A percentile compares a stretch with the other conserved stretches of the same genome.
Evolutionary conservation across 106 monocot species (phyloP).

Genomic region (Apostasia shenzhenica): DNA sequence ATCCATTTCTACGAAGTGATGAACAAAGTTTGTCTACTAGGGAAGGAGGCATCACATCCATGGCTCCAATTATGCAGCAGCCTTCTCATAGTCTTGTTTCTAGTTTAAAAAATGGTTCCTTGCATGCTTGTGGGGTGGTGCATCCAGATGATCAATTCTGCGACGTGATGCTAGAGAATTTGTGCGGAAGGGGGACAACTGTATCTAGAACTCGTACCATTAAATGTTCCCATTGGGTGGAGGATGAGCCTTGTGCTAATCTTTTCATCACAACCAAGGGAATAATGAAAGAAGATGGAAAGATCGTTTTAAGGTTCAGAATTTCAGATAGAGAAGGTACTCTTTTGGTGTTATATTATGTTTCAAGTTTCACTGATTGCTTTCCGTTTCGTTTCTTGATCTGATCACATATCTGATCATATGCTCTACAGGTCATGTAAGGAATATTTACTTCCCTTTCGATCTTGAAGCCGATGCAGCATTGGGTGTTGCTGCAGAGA

Average conservation of each 20-base stretch:
- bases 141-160: no score
- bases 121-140: no score
- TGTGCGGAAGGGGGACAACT: no score
- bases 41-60: slow-evolving; percentile 9
- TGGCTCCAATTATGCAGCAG: slow-evolving; percentile 18
- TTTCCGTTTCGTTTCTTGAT: background rate
- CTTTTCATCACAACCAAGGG: slow-evolving; percentile 24
- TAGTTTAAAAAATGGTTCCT: no score
- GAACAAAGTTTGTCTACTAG: slow-evolving; percentile 1
- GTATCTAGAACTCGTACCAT: no score
- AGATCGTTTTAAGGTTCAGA: slow-evolving; percentile 42
- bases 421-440: slow-evolving; percentile 26
- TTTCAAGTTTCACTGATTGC: background rate
- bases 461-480: slow-evolving; percentile 26
- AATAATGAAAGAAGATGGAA: slow-evolving; percentile 40
- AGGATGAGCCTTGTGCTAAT: no score
- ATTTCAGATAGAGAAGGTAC: slow-evolving; percentile 50
- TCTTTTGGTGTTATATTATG: background rate
- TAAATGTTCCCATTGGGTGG: no score
- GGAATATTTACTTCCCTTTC: slow-evolving; percentile 37
- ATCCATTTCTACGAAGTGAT: slow-evolving; percentile 41
- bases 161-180: no score
- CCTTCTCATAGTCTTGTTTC: slow-evolving; percentile 11
- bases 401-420: background rate
- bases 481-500: slow-evolving; percentile 20